Evolutionary conservation across 345 rosid species (phyloP).

Genomic region (Camelina hispida): DNA sequence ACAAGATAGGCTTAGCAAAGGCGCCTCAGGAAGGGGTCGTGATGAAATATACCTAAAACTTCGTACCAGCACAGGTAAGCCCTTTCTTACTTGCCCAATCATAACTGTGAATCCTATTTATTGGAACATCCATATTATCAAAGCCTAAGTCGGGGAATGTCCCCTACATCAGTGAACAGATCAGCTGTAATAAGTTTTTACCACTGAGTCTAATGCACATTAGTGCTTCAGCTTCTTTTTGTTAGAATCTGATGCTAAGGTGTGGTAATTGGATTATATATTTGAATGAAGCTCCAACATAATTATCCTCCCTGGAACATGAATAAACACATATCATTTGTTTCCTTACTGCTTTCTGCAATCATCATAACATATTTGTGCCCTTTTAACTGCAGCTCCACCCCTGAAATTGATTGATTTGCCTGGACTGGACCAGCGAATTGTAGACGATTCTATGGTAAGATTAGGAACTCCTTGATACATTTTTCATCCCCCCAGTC

Average conservation of each 20-base stretch:
- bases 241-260: constrained; percentile 8
- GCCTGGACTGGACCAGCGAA: constrained; percentile 95
- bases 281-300: constrained; percentile 12
- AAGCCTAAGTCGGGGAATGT: constrained; percentile 15
- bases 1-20: constrained; percentile 92
- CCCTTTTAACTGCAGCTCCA: constrained; percentile 68
- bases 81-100: constrained; percentile 16
- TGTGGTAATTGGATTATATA: constrained; percentile 14
- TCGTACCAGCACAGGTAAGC: constrained; percentile 90
- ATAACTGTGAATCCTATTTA: background rate
- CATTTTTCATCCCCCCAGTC: constrained; percentile 25
- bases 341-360: constrained; percentile 6
- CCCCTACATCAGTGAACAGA: background rate
- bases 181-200: constrained; percentile 20
- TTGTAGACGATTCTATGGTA: constrained; percentile 90
- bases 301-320: constrained; percentile 16
- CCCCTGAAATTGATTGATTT: constrained; percentile 87
- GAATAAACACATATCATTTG: background rate
- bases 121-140: background rate
- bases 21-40: constrained; percentile 71
- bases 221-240: background rate
- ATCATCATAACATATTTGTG: constrained; percentile 27
- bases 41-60: constrained; percentile 91
- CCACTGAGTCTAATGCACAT: constrained; percentile 9
- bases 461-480: constrained; percentile 37